Conservation (phyloP, 2,329 filamentous ascomycete genomes). For the Fusarium nematophilum region DNA sequence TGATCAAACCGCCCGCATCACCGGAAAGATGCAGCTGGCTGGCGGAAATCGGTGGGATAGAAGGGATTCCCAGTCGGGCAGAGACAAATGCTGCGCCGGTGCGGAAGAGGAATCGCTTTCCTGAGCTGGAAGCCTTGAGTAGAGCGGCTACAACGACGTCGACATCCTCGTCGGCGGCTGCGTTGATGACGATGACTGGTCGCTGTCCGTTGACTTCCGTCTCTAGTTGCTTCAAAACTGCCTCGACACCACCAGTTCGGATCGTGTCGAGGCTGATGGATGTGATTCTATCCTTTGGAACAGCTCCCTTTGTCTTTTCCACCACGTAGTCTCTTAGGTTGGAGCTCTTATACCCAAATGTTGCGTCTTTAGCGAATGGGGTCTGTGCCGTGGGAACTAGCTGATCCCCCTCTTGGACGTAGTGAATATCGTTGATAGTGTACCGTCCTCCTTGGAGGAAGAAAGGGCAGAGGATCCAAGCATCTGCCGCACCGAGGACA, state of each 20-base stretch:
- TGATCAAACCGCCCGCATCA: conserved; percentile 60
- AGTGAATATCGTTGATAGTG: conserved; percentile 68
- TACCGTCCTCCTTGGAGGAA: conserved; percentile 69
- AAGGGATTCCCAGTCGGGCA: conserved; percentile 61
- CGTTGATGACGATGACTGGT: conserved; percentile 62
- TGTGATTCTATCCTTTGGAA: conserved; percentile 51
- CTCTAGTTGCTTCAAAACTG: conserved; percentile 55
- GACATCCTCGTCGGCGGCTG: conserved; percentile 65
- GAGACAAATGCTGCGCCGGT: conserved; percentile 58
- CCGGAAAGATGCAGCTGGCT: conserved; percentile 53
- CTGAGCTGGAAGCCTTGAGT: conserved; percentile 48
- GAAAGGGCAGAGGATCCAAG: conserved; percentile 67
- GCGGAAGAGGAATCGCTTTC: conserved; percentile 52
- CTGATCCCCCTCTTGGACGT: conserved; percentile 62
- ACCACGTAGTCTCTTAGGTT: conserved; percentile 59
- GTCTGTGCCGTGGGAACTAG: conserved; percentile 59
- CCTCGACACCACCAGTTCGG: conserved; percentile 55
- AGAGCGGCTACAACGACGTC: conserved; percentile 64
- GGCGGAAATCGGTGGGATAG: conserved; percentile 62
- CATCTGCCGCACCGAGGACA: conserved; percentile 61
- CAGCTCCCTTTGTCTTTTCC: conserved; percentile 62
- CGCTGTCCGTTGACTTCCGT: conserved; percentile 41
- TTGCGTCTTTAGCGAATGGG: conserved; percentile 67
- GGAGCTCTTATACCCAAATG: conserved; percentile 67
- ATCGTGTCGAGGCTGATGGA: conserved; percentile 62